Conservation (phyloP, 768 basidiomycete species). For the Leccinellum albellum region DNA sequence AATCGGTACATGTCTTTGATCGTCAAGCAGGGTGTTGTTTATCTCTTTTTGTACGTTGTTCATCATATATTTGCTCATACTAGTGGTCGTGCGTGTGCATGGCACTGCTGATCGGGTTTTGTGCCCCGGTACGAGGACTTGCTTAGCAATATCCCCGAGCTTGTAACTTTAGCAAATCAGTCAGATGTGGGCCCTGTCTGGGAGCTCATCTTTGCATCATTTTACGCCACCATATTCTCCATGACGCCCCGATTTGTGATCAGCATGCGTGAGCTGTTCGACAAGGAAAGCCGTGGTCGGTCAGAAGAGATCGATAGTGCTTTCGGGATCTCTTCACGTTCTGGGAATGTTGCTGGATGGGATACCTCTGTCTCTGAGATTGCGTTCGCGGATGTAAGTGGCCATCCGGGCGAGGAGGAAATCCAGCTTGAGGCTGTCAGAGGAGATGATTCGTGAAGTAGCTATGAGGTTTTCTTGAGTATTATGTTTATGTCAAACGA, state of each 20-base stretch:
- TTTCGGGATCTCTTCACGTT: neutral
- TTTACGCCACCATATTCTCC: neutral
- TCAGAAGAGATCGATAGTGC: neutral
- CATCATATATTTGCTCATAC: neutral
- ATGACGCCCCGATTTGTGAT: neutral
- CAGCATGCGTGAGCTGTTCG: neutral
- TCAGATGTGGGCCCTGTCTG: too few species aligned
- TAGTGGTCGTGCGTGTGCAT: neutral
- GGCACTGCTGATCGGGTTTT: neutral
- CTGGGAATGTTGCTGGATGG: neutral
- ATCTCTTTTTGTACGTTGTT: neutral
- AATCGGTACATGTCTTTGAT: neutral
- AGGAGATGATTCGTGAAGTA: neutral
- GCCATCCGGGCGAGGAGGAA: neutral
- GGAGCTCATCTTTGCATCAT: fast-evolving
- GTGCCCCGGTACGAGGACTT: neutral
- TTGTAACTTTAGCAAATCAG: too few species aligned
- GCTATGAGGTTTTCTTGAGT: too few species aligned
- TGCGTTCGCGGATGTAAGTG: neutral
- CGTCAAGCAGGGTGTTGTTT: neutral
- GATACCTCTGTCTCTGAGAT: neutral
- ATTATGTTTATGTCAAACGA: too few species aligned
- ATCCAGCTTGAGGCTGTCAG: neutral
- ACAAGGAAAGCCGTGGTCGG: neutral
- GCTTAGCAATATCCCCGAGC: fast-evolving